Percentiles rank a stretch among this genome's conserved stretches.
These are phyloP conservation scores for Perkinsus olseni DNA, from an alignment of 169 alveolate species.

Conservation along the genomic window DNA sequence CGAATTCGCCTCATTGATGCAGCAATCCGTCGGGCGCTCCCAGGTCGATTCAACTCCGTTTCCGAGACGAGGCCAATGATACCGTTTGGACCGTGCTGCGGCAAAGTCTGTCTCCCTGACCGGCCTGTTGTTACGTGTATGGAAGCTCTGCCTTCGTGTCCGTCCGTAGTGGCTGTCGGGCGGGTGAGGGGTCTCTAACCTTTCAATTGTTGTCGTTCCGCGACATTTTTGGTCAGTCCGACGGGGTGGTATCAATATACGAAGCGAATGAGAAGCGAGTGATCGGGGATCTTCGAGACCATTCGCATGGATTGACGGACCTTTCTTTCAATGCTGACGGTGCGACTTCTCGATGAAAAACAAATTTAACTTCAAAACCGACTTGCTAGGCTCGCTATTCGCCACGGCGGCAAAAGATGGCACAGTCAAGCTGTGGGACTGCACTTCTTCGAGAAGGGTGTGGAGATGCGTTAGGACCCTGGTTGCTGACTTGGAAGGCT, in stretches of 20 bases:
- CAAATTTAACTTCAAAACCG: background rate
- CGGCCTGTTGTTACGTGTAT: background rate
- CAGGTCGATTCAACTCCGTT: background rate
- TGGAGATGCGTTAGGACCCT: background rate
- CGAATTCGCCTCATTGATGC: too few species aligned
- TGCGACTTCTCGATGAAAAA: background rate
- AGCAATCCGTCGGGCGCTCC: too few species aligned
- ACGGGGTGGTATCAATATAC: background rate
- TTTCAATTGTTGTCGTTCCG: background rate
- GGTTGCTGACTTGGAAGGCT: background rate
- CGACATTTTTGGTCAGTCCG: background rate
- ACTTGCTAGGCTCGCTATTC: background rate
- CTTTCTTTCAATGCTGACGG: background rate
- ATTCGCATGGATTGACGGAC: background rate
- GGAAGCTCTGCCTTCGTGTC: background rate
- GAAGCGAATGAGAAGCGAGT: background rate
- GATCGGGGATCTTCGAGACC: background rate
- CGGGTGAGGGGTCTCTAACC: background rate
- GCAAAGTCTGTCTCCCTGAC: background rate
- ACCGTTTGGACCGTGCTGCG: background rate
- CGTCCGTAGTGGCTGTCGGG: background rate
- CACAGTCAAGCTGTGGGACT: background rate
- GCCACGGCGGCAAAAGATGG: background rate
- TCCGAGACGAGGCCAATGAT: background rate
- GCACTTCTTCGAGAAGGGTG: background rate